A percentile compares a stretch with the other conserved stretches of the same genome.
Evolutionary conservation across 164 flowering plant species (phyloP).

Genomic region (Cinnamomum chago): DNA sequence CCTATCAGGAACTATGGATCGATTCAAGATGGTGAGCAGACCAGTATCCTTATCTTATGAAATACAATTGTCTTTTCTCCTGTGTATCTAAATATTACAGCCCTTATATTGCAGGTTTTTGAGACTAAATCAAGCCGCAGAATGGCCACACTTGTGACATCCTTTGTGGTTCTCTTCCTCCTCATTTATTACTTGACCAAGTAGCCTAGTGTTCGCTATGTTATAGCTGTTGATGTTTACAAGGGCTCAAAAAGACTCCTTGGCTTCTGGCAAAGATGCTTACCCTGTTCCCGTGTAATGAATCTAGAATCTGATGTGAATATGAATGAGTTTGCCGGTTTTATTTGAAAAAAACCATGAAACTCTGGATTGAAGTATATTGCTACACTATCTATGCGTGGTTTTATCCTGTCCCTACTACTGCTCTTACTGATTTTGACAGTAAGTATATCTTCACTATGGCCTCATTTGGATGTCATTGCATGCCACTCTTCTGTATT

Average conservation of each 20-base stretch:
- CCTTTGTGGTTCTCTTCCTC: constrained; percentile 48
- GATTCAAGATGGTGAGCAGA: constrained; percentile 66
- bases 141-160: constrained; percentile 50
- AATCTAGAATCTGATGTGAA: not conserved
- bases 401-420: too few species aligned
- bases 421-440: too few species aligned
- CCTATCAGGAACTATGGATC: constrained; percentile 80
- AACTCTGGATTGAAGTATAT: too few species aligned
- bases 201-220: constrained; percentile 16
- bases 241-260: not conserved
- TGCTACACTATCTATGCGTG: too few species aligned
- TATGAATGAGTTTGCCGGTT: not conserved
- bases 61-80: not conserved
- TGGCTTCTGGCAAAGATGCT: not conserved
- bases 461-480: too few species aligned
- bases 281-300: not conserved
- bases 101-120: constrained; percentile 43
- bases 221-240: too few species aligned
- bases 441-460: too few species aligned
- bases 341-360: too few species aligned
- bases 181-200: constrained; percentile 51
- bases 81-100: not conserved
- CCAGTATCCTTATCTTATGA: not conserved
- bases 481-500: too few species aligned
- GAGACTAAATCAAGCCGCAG: constrained; percentile 71